Evolutionary conservation across 2,329 filamentous ascomycete species (phyloP).

Genomic region (Hawksworthiomyces lignivorus): DNA sequence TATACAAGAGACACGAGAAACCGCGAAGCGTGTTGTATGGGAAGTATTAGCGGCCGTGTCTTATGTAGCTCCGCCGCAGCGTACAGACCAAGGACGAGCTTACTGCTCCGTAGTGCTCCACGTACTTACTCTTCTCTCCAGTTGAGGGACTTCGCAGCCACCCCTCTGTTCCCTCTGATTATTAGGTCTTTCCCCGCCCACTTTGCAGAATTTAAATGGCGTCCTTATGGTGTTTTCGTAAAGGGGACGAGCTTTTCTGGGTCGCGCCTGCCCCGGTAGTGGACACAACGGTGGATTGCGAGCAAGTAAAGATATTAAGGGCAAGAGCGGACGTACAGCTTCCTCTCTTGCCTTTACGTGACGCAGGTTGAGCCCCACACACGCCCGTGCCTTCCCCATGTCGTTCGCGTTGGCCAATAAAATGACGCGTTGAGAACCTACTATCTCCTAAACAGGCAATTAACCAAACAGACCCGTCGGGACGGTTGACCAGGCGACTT

Average conservation of each 20-base stretch:
- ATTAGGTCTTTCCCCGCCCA: background rate
- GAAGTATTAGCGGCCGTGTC: too few species aligned
- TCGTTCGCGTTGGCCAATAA: conserved; percentile 17
- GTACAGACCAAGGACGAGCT: too few species aligned
- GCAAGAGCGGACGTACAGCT: too few species aligned
- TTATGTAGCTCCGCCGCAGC: too few species aligned
- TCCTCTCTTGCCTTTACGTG: conserved; percentile 11
- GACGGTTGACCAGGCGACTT: conserved; percentile 14
- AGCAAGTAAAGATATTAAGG: background rate
- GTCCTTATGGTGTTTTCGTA: too few species aligned
- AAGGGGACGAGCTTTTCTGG: too few species aligned
- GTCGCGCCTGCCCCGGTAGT: background rate
- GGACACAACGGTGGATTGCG: background rate
- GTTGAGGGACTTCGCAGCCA: too few species aligned
- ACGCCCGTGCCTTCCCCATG: conserved; percentile 11
- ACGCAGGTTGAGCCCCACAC: conserved; percentile 8
- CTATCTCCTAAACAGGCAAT: conserved; percentile 14
- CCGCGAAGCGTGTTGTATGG: conserved; percentile 18
- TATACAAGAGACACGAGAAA: conserved; percentile 13
- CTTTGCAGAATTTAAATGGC: background rate
- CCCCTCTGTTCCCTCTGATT: too few species aligned
- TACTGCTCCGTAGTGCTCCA: too few species aligned
- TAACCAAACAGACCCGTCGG: conserved; percentile 12
- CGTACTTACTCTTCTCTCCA: too few species aligned
- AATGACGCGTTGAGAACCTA: conserved; percentile 12